phyloP scores from a whole-genome alignment of 352 stramenopile genomes.

The Phytophthora pini region DNA sequence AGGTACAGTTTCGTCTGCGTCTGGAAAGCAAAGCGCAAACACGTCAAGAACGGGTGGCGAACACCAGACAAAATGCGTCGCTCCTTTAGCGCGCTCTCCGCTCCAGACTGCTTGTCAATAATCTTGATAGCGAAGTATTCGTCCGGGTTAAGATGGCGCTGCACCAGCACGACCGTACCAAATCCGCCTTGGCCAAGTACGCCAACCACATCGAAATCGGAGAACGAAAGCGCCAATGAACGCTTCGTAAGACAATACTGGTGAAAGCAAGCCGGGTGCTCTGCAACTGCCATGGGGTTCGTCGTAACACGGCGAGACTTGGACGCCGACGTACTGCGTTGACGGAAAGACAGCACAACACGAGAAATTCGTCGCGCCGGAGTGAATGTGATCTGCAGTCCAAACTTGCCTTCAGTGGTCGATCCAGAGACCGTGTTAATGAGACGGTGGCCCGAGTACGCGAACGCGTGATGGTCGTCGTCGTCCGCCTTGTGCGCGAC shows the following conservation, averaged over 20 bases:
- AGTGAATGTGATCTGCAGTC: slow-evolving; percentile 84
- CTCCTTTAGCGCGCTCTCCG: slow-evolving; percentile 79
- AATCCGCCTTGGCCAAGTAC: slow-evolving; percentile 85
- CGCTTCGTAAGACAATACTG: slow-evolving; percentile 86
- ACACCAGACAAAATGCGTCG: slow-evolving; percentile 78
- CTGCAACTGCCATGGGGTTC: slow-evolving; percentile 79
- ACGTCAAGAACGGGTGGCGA: slow-evolving; percentile 82
- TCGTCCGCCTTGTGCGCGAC: slow-evolving; percentile 64
- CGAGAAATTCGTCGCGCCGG: slow-evolving; percentile 83
- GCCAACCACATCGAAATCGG: slow-evolving; percentile 85
- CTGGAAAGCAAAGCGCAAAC: slow-evolving; percentile 88
- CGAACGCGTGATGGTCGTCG: slow-evolving; percentile 79
- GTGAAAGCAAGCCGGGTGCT: slow-evolving; percentile 83
- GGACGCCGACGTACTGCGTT: slow-evolving; percentile 53
- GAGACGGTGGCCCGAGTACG: slow-evolving; percentile 57
- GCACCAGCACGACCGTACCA: slow-evolving; percentile 82
- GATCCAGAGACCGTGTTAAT: slow-evolving; percentile 84
- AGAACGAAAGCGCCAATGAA: slow-evolving; percentile 83
- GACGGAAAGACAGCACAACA: slow-evolving; percentile 85
- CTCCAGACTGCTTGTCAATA: slow-evolving; percentile 84
- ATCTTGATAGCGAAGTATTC: slow-evolving; percentile 91
- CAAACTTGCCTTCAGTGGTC: slow-evolving; percentile 76
- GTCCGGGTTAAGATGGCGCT: slow-evolving; percentile 75
- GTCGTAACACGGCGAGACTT: slow-evolving; percentile 62
- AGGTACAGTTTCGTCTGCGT: slow-evolving; percentile 85